Evolutionary conservation across 768 basidiomycete species (phyloP).

Genomic region (Trametes cingulata): DNA sequence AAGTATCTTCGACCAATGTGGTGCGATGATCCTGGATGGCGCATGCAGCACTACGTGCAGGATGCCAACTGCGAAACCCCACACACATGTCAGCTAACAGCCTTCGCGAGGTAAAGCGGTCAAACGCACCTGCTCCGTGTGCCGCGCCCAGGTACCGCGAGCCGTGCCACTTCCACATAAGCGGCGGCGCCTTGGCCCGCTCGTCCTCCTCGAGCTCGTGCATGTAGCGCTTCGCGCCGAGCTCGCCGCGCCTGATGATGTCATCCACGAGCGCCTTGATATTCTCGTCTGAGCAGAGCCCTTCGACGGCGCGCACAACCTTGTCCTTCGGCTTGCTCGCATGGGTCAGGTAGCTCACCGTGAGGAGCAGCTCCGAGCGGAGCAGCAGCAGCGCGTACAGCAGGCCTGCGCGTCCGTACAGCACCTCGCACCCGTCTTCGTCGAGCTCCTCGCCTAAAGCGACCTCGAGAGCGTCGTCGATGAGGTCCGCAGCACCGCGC

Average conservation of each 20-base stretch:
- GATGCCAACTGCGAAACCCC: slow-evolving; percentile 47
- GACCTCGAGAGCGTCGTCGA: slow-evolving; percentile 19
- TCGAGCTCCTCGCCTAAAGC: slow-evolving; percentile 22
- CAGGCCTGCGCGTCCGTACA: slow-evolving; percentile 60
- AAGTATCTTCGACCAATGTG: slow-evolving; percentile 44
- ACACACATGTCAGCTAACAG: neutral
- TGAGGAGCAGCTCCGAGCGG: slow-evolving; percentile 31
- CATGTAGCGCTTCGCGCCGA: slow-evolving; percentile 39
- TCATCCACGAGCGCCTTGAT: slow-evolving; percentile 43
- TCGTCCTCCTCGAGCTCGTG: slow-evolving; percentile 28
- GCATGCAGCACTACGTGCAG: slow-evolving; percentile 50
- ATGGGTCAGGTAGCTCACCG: slow-evolving; percentile 15
- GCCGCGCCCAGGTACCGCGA: slow-evolving; percentile 57
- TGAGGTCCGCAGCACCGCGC: slow-evolving; percentile 12
- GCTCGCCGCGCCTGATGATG: slow-evolving; percentile 46
- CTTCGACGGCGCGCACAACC: slow-evolving; percentile 15
- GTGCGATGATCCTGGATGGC: slow-evolving; percentile 38
- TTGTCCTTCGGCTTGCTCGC: slow-evolving; percentile 14
- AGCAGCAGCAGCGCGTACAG: slow-evolving; percentile 53
- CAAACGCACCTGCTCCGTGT: slow-evolving; percentile 55
- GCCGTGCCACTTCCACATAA: slow-evolving; percentile 65
- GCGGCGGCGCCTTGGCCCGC: slow-evolving; percentile 34
- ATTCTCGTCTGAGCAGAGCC: slow-evolving; percentile 38
- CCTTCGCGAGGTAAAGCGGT: neutral
- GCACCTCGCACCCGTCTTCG: slow-evolving; percentile 55